Evolutionary conservation across 2,329 filamentous ascomycete genomes (phyloP), one percentile per base, ranked within the genome.

Genomic region (Chaetomium sp.): DNA sequence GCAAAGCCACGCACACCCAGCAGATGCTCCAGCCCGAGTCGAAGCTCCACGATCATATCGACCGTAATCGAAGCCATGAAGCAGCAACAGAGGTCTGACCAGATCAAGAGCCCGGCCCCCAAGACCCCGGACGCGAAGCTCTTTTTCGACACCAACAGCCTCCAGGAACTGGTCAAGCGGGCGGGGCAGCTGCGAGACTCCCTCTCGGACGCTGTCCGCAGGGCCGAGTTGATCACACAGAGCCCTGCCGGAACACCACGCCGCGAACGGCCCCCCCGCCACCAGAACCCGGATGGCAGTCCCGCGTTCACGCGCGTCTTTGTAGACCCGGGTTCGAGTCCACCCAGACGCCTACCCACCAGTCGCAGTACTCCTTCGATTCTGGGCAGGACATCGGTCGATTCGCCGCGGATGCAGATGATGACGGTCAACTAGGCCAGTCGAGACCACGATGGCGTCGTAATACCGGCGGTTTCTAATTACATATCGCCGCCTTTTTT

Each of bases 251-350:
- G 79, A 31, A 86, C 83, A 1, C 81, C 82, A 2, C 78, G 77
- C 49, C 79, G 79, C 29, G 78, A 80, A 21, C 79, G 82, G 54
- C 73, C 78, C 49, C 77, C 78, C 9, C 76, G 77, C 27, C 74
- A 77, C 42, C 68, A 67, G n/a, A 72, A 72, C 38, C 58, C 65
- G 12, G 84, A 87, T 59, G 86, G 84, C 2, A 89, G 86, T 70
- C 87, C 87, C n/a, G 87, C 87, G 0, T 90, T 90, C 67, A 89
- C 86, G 2, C 79, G 85, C 27, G 85, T 90, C 45, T 90, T 90
- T 70, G 85, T 87, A 10, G 85, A 88, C 53, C 86, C 87, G 0
- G 80, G 81, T 47, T 79, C 83, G 13, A 87, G 82, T 65, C 83
- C 85, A 4, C 79, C 84, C 25, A 81, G 81, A 68, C 79, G 81